Evolutionary conservation across 371 early-diverging fungal species (phyloP), one percentile per base, ranked within the genome.

Genomic region (Actinomucor elegans): DNA sequence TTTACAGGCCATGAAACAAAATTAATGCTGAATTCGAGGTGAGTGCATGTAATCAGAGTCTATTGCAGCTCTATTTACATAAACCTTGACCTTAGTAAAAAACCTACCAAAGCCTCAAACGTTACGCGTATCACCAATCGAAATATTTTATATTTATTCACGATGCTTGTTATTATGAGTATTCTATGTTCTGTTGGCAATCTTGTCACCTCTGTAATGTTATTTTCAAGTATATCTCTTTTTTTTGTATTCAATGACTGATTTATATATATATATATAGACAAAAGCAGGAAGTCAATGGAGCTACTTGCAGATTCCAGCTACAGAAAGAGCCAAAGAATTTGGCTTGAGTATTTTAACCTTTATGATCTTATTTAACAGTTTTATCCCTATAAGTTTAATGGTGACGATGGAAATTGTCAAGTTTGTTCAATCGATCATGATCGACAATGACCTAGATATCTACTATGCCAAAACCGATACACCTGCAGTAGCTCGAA

Each of bases 391-490:
- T 12, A 94, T 94, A 72, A 83, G 88, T 77, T 80, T 93, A 66
- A 89, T 92, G 69, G 92, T 93, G 3, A 93, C 94, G 12, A 92
- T 93, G 94, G 94, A 93, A 56, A 86, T 92, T 43, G 93, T 93
- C 36, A 92, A 92, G 70, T 90, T 85, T 55, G 83, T 87, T 55
- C 92, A 90, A 67, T 79, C 91, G 5, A 71, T 81, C 44, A 73
- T 93, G 49, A 93, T 94, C 58, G 89, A 90, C 58, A 69, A 75
- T 14, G 94, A 94, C 53, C 59, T 94, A 57, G 93, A 93, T 56
- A 88, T 92, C 61, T 93, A 91, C 63, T 87, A 89, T 60, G 91
- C 86, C 43, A 79, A 80, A 48, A 85, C 92, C 0, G 91, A 92
- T 54, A 92, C 91, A 8, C 89, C 92, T 11, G 93, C 94, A 15